A percentile compares a stretch with the other conserved stretches of the same genome.
Conservation (phyloP, 139 green algal species). For the Chlamydomonas urium region DNA sequence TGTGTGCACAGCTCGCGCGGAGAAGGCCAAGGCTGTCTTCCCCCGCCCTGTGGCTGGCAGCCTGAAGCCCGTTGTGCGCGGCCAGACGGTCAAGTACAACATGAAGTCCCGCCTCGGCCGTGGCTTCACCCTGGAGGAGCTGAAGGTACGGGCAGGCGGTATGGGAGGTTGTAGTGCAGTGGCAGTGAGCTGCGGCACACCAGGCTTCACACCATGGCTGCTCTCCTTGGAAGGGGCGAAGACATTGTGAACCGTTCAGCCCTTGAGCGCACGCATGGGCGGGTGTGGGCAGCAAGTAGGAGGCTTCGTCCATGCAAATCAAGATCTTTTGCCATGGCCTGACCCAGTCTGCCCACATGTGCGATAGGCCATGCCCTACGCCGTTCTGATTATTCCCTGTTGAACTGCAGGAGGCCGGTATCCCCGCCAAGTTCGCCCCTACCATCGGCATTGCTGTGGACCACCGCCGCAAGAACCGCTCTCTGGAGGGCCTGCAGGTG, state of each 20-base stretch:
- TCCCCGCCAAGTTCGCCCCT: constrained; percentile 82
- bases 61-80: constrained; percentile 86
- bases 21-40: constrained; percentile 89
- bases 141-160: constrained; percentile 83
- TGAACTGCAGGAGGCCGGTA: constrained; percentile 95
- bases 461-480: constrained; percentile 90
- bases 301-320: no score
- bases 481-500: constrained; percentile 89
- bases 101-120: constrained; percentile 84
- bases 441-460: constrained; percentile 98
- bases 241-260: no score
- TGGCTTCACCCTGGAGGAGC: constrained; percentile 96
- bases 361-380: no score
- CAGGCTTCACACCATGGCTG: no score
- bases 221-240: no score
- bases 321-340: no score
- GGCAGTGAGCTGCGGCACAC: no score
- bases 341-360: no score
- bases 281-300: no score
- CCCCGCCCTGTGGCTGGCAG: constrained; percentile 83
- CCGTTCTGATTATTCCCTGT: no score
- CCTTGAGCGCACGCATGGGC: no score
- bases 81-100: constrained; percentile 96
- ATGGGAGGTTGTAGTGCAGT: no score
- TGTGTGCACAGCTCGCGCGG: constrained; percentile 73